Percentiles rank a stretch among this genome's conserved stretches.
phyloP scores from a whole-genome alignment of 495 filamentous ascomycete species.

The Oidiodendron maius region DNA sequence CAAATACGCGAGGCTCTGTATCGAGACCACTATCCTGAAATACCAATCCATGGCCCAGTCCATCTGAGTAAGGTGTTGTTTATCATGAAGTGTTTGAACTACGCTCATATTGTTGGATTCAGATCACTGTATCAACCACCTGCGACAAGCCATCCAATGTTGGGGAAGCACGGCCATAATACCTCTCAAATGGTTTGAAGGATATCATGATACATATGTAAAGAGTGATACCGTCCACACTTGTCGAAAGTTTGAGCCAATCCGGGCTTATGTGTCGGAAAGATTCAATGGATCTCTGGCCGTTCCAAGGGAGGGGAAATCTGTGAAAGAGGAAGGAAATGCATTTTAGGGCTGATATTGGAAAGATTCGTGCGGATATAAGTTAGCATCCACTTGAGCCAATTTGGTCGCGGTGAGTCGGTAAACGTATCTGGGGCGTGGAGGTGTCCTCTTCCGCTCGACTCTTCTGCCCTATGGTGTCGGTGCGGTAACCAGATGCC shows the following conservation, averaged over 20 bases:
- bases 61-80: slow-evolving; percentile 1
- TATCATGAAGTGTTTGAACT: not conserved
- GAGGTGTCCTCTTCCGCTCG: no score
- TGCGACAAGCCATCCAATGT: slow-evolving; percentile 20
- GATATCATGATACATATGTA: slow-evolving; percentile 13
- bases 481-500: no score
- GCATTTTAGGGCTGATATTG: no score
- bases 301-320: not conserved
- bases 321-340: not conserved
- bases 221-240: slow-evolving; percentile 17
- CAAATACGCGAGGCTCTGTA: not conserved
- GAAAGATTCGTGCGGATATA: no score
- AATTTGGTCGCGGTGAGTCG: no score
- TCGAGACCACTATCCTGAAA: not conserved
- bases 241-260: slow-evolving; percentile 6
- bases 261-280: not conserved
- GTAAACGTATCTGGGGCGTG: no score
- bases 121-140: slow-evolving; percentile 20
- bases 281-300: not conserved
- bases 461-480: no score
- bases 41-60: not conserved
- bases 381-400: no score
- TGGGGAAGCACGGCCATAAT: slow-evolving; percentile 18
- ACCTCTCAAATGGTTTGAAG: slow-evolving; percentile 10
- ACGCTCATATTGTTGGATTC: not conserved